Percentiles rank a stretch among this genome's conserved stretches.
phyloP scores from a whole-genome alignment of 805 yeast genomes.

The Candida methanosorbosa region DNA sequence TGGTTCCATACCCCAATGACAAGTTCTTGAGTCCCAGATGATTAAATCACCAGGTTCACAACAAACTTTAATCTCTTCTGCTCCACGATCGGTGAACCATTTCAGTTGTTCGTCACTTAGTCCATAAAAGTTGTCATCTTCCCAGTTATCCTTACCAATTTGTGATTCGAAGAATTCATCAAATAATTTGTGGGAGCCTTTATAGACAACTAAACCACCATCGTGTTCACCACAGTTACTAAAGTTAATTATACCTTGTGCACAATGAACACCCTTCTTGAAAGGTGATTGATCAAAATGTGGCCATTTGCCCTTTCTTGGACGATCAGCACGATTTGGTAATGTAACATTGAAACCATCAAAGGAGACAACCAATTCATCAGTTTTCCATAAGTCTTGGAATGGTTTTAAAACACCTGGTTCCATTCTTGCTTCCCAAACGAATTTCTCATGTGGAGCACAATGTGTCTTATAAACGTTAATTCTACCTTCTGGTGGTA shows the following conservation, averaged over 20 bases:
- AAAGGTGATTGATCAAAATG: constrained; percentile 28
- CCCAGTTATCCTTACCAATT: constrained; percentile 14
- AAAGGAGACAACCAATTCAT: constrained; percentile 23
- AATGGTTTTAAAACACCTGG: constrained; percentile 18
- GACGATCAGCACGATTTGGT: constrained; percentile 15
- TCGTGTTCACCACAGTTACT: constrained; percentile 16
- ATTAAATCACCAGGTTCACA: constrained; percentile 27
- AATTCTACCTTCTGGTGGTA: constrained; percentile 15
- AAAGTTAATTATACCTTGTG: constrained; percentile 24
- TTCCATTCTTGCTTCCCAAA: constrained; percentile 26
- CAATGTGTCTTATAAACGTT: constrained; percentile 12
- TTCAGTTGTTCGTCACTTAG: constrained; percentile 14
- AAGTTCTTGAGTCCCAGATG: constrained; percentile 26
- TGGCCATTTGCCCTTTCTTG: constrained; percentile 17
- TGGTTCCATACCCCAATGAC: constrained; percentile 24
- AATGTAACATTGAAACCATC: constrained; percentile 23
- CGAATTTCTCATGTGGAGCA: constrained; percentile 22
- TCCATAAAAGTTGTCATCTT: constrained; percentile 10
- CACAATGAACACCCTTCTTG: constrained; percentile 21
- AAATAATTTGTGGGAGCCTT: constrained; percentile 13
- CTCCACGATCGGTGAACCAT: constrained; percentile 21
- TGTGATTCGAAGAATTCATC: constrained; percentile 18
- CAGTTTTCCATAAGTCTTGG: constrained; percentile 23
- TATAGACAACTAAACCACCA: constrained; percentile 24
- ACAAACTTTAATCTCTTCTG: constrained; percentile 19